These are phyloP conservation scores for Picochlorum sp. DNA, from an alignment of 139 green algal species.

Conservation along the genomic window DNA sequence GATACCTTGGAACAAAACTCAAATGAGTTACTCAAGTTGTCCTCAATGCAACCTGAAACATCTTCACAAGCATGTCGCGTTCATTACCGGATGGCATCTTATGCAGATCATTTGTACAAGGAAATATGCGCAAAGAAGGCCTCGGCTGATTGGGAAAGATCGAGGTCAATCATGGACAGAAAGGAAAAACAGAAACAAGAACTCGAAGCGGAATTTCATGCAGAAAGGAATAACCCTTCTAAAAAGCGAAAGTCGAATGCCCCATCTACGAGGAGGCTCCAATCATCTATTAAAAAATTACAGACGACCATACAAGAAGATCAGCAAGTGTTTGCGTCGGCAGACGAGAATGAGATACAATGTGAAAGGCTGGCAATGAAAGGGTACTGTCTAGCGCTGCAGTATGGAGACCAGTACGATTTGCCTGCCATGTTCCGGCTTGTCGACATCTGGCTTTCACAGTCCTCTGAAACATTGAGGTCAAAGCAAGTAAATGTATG, in stretches of 20 bases:
- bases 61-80: constrained; percentile 18
- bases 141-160: constrained; percentile 51
- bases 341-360: constrained; percentile 33
- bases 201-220: constrained; percentile 19
- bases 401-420: constrained; percentile 49
- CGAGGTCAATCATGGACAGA: constrained; percentile 40
- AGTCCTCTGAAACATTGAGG: constrained; percentile 13
- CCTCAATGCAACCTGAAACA: neutral
- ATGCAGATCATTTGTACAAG: constrained; percentile 61
- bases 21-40: constrained; percentile 20
- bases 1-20: too few species aligned
- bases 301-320: neutral
- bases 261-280: too few species aligned
- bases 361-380: constrained; percentile 44
- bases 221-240: constrained; percentile 11
- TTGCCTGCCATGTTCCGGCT: constrained; percentile 56
- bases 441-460: constrained; percentile 63
- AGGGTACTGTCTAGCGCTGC: constrained; percentile 54
- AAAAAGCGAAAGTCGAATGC: too few species aligned
- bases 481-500: constrained; percentile 27
- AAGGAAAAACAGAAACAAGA: constrained; percentile 31
- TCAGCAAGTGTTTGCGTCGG: neutral
- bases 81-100: constrained; percentile 66
- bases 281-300: neutral
- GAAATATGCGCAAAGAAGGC: constrained; percentile 25